Evolutionary conservation across 306 rosid species (phyloP), one percentile per base, ranked within the genome.

Genomic region (Rosa chinensis): DNA sequence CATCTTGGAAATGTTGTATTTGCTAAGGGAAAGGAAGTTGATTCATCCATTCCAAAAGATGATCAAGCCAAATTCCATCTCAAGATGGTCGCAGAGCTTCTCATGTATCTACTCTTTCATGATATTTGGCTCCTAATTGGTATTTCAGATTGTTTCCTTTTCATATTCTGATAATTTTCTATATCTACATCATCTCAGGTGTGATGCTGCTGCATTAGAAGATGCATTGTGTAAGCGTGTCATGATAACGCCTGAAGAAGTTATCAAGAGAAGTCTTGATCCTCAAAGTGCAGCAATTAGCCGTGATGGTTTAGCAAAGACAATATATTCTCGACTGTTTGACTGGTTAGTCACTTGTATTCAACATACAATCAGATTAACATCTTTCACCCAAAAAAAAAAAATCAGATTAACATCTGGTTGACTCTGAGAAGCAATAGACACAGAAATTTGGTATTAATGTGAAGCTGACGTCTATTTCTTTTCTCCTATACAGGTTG

Each of bases 191-290:
- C 82, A 70, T 80, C 78, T 80, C 80, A 95, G 99, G 99, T 93
- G 98, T 78, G 86, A 93, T 81, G 59, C 50, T 61, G 83, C 21
- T 71, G 97, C 87, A 79, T 86, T 95, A 86, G 88, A 91, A 87
- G 99, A 95, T 87, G 98, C 99, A 67, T 87, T 95, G 76, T 93
- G 98, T 59, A 95, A 95, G 92, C 98, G 99, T 82, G 91, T 93
- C 84, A 95, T 95, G 99, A 85, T 95, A 87, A 95, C 99, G 48
- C 99, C 99, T 6, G 99, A 95, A 91, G 99, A 95, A 90, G 92
- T 95, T 67, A 95, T 95, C 78, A 95, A 93, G 81, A 92, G 98
- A 76, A 91, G 97, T 70, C 89, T 95, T 79, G 99, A 95, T 90
- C 99, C 99, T 80, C 92, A 91, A 82, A 95, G 98, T 84, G 99